Percentiles rank a stretch among this genome's conserved stretches.
These are phyloP conservation scores for Spongispora temasekensis DNA, from an alignment of 1,284 basidiomycete genomes.

Conservation along the genomic window DNA sequence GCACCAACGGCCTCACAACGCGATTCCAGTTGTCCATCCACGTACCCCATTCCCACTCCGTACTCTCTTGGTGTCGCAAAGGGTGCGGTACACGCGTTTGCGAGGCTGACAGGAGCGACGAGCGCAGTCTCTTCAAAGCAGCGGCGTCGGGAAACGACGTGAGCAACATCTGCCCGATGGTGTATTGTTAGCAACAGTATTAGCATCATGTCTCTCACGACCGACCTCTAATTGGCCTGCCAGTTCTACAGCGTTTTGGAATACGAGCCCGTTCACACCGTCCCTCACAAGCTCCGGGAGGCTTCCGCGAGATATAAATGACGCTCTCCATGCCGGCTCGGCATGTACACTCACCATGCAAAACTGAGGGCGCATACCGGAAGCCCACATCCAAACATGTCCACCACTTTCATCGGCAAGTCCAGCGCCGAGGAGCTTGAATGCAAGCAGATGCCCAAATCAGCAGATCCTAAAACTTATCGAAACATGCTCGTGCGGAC, in stretches of 20 bases:
- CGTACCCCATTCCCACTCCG: constrained; percentile 62
- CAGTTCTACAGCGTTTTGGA: constrained; percentile 70
- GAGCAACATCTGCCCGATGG: constrained; percentile 52
- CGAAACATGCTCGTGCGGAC: constrained; percentile 5
- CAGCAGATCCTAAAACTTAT: constrained; percentile 73
- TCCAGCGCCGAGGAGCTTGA: constrained; percentile 89
- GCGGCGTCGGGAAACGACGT: constrained; percentile 58
- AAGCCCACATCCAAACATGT: constrained; percentile 97
- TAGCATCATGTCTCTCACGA: background rate
- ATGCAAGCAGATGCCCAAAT: constrained; percentile 91
- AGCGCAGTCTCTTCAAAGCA: constrained; percentile 50
- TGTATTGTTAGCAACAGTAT: too few relatives aligned
- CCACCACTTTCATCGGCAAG: constrained; percentile 99
- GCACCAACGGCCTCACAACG: constrained; percentile 63
- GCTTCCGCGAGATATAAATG: constrained; percentile 42
- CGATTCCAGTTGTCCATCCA: constrained; percentile 88
- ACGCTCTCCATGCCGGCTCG: background rate
- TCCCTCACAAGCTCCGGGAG: constrained; percentile 86
- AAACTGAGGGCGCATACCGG: constrained; percentile 93
- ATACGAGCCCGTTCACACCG: constrained; percentile 81
- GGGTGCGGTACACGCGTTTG: constrained; percentile 10
- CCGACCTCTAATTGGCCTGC: constrained; percentile 71
- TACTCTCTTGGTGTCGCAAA: constrained; percentile 21
- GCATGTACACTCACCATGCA: constrained; percentile 58
- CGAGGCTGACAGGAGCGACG: constrained; percentile 29